Base-by-base conservation (phyloP, 176 grass and related monocot species). In the Oryza brachyantha region DNA sequence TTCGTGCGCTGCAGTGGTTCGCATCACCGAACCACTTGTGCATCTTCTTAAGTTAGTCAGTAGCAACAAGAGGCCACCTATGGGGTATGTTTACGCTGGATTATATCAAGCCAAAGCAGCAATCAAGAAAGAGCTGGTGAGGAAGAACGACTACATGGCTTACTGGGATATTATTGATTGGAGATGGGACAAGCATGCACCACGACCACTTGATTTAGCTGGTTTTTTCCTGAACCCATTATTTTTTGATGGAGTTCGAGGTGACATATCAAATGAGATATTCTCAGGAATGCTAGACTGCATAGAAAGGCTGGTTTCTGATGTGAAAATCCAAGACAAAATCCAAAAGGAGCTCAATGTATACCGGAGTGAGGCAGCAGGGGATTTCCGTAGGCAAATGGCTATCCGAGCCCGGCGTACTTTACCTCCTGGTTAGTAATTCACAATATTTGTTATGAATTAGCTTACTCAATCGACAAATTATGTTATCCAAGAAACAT, bases 371-470 rank as follows among this genome's bases (percentile, higher is more conserved):
- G 87, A 88, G 74, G 83, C 86, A 45, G 70, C 90, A 25, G 89
- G 74, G 64, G 92, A 97, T 86, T 97, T 97, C 65, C 87, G 89
- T 77, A 88, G 94, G 52, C 85, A 89, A 79, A 97, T 97, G 92
- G 94, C 91, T 86, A 58, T 92, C 61, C 79, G 94, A 90, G 90
- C 89, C 75, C 84, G 91, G 65, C 85, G 84, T 61, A 92, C 87
- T 86, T 74, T 97, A 78, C 85, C 93, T 88, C 94, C 94, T 85
- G 89, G 94, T 97, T 65, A 85, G 91, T 70, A 70, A 59, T 60
- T 24, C 25, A 32, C 72, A 65, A 46, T 68, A 13, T 55, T 34
- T 67, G 10, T 29, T 16, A 4, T 52, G 4, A 80, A 76, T 26
- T 86, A 10, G 7, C 13, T 74, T 61, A 60, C 13, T 68, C 39